phyloP scores from a whole-genome alignment of 2,329 filamentous ascomycete species.

The Phaeosphaeriaceae sp. region DNA sequence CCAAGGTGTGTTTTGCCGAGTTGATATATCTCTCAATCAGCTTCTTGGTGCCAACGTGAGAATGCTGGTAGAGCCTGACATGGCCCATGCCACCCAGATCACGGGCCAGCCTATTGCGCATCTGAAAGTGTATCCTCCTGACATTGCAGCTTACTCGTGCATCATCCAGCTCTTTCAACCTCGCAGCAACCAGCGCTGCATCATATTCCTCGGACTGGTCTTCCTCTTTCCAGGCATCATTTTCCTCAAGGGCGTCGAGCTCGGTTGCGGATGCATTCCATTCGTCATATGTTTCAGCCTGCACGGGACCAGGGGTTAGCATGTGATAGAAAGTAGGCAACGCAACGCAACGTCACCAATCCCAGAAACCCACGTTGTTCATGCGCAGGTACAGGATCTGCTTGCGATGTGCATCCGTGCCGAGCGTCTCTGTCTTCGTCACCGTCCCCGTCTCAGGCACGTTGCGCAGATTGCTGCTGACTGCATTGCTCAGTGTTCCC shows the following conservation, averaged over 20 bases:
- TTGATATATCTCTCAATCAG: slow-evolving; percentile 88
- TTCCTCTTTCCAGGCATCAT: slow-evolving; percentile 80
- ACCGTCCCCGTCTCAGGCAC: slow-evolving; percentile 21
- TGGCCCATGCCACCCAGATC: slow-evolving; percentile 88
- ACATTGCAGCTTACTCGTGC: slow-evolving; percentile 76
- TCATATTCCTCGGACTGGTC: slow-evolving; percentile 74
- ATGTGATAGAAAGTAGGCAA: slow-evolving; percentile 29
- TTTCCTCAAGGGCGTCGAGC: slow-evolving; percentile 79
- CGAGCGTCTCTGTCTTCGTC: slow-evolving; percentile 8
- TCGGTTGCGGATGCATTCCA: slow-evolving; percentile 79
- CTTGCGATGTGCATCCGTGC: slow-evolving; percentile 49
- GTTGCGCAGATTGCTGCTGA: slow-evolving; percentile 16
- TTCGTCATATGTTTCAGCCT: slow-evolving; percentile 72
- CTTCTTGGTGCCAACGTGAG: slow-evolving; percentile 83
- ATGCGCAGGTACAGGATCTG: slow-evolving; percentile 69
- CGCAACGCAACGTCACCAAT: slow-evolving; percentile 18
- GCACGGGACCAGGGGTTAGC: slow-evolving; percentile 26
- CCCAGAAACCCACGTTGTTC: slow-evolving; percentile 63
- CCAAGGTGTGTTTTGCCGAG: slow-evolving; percentile 76
- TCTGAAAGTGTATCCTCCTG: slow-evolving; percentile 76
- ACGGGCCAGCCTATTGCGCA: slow-evolving; percentile 80
- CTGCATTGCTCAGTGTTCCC: slow-evolving; percentile 22
- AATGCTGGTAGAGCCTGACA: slow-evolving; percentile 79
- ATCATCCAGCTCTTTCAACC: slow-evolving; percentile 75
- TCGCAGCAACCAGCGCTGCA: slow-evolving; percentile 68